Conservation (phyloP, 306 rosid genomes). For the Castanospermum australe region DNA sequence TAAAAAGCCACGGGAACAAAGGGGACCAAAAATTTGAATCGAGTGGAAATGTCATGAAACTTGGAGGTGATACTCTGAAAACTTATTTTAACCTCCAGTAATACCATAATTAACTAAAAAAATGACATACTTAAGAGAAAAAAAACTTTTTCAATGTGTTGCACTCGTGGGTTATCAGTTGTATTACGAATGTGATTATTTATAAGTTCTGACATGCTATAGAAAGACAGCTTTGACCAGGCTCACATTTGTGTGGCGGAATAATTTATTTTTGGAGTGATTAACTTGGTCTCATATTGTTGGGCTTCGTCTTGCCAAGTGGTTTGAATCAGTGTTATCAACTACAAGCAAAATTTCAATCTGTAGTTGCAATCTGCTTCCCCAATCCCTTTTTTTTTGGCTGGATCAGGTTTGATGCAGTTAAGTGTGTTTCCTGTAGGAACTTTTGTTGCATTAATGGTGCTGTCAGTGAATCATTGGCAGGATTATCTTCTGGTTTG, state of each 20-base stretch:
- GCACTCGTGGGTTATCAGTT: not conserved
- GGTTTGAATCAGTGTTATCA: not conserved
- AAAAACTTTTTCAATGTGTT: not conserved
- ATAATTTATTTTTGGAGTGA: not conserved
- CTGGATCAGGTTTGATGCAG: not conserved
- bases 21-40: no score
- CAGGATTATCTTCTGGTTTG: not conserved
- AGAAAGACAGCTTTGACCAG: not conserved
- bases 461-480: not conserved
- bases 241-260: not conserved
- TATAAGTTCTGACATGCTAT: not conserved
- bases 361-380: not conserved
- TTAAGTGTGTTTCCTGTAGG: conserved; percentile 27
- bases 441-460: conserved; percentile 10
- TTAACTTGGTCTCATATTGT: not conserved
- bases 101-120: no score
- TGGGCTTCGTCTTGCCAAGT: not conserved
- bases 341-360: not conserved
- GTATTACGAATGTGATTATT: not conserved
- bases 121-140: no score
- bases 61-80: no score
- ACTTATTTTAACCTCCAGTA: no score
- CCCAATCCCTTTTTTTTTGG: not conserved
- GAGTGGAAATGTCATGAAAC: no score
- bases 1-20: no score